Evolutionary conservation across 2,329 filamentous ascomycete genomes (phyloP), one percentile per base, ranked within the genome.

Genomic region (Sporothrix mexicana): DNA sequence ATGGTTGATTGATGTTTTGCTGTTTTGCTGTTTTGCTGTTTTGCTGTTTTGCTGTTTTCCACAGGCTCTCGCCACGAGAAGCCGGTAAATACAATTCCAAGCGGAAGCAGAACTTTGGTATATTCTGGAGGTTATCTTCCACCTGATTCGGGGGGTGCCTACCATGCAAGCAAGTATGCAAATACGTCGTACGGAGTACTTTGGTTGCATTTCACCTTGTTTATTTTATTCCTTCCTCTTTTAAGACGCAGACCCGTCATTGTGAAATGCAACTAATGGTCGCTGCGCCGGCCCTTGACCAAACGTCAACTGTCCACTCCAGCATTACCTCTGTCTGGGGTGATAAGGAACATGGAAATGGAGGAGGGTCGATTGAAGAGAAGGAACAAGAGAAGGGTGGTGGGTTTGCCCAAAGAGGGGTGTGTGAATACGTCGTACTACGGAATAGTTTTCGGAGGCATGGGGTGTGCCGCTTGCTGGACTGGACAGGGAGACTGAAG

Each of bases 401-500:
- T 55, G 45, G 64, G 7, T 36, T 41, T 23, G 30, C 10, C 5
- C 7, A 25, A 23, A 36, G 12, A 45, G 59, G 69, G 69, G 69
- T 12, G 70, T 72, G 70, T 67, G 49, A 59, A 41, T 59, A 57
- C n/a, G n/a, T n/a, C n/a, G n/a, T n/a, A n/a, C n/a, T n/a, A n/a
- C n/a, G n/a, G n/a, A n/a, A 41, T 59, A 57, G 36, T 15, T 3
- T 36, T 36, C 9, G 23, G 30, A 36, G 47, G 36, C 49, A 72
- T 36, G 61, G 70, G 70, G 61, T 72, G 70, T 72, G 62, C 49
- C 17, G 59, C 57, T 67, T 43, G 68, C 67, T 59, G 68, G 68
- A 47, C 47, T 70, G 47, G 66, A 72, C 30, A 20, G 47, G 12
- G 9, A 36, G 25, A 23, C 62, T 45, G 17, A 13, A 66, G 20